Base-by-base conservation (phyloP, 148 eudicot genomes). In the Rhododendron ferrugineum region DNA sequence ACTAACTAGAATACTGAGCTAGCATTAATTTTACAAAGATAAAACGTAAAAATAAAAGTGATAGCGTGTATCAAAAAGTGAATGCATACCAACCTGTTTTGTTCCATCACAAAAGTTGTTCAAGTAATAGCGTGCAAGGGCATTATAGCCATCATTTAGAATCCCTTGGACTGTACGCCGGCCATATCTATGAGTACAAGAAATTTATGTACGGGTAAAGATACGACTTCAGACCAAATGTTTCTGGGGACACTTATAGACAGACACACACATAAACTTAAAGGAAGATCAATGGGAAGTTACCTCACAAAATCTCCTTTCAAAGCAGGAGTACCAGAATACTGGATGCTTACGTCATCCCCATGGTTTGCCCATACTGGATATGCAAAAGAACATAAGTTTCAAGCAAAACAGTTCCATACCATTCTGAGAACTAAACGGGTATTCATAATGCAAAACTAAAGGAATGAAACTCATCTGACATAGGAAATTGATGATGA, bases 291-390 rank as follows among this genome's bases (percentile, higher is more conserved):
- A 22, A 44, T 68, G 46, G 34, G n/a, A 87, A 73, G 23, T 37
- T 89, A 95, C 99, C 99, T 97, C 87, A 97, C 99, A 88, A 92
- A 95, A 90, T 97, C 99, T 87, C 99, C 98, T 89, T 97, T 97
- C 66, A 97, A 89, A 87, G 99, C 99, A 70, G 94, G 95, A 85
- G 99, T 97, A 80, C 99, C 99, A 87, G 98, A 94, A 90, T 97
- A 97, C 90, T 97, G 98, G 83, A 94, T 94, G 93, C 99, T 97
- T 81, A 97, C 89, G 83, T 97, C 98, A 89, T 97, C 99, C 79
- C 99, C 99, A 83, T 97, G 99, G 86, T 94, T 93, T 47, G 98
- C 99, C 99, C 99, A 97, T 88, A 97, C 99, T 97, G 68, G 85
- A 34, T 11, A 49, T 75, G 80, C 47, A 74, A 75, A 78, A 18